Percentiles rank a stretch among this genome's conserved stretches.
phyloP scores from a whole-genome alignment of 2,329 filamentous ascomycete species.

The Clonostachys byssicola region DNA sequence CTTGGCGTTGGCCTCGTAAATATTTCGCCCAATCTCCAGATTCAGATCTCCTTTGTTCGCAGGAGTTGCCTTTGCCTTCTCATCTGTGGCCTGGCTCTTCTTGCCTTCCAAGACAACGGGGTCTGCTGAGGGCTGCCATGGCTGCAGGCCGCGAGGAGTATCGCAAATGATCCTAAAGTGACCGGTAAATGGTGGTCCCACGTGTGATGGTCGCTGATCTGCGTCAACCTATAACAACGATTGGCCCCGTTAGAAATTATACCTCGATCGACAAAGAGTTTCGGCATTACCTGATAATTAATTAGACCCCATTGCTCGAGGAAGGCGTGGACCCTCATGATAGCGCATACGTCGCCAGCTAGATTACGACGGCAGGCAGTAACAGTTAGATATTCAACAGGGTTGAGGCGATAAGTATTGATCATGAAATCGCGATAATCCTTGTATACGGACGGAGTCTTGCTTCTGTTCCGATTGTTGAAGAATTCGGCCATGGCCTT shows the following conservation, averaged over 20 bases:
- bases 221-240: conserved; percentile 74
- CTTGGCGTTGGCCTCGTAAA: conserved; percentile 90
- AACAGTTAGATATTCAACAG: conserved; percentile 92
- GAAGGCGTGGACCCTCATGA: conserved; percentile 98
- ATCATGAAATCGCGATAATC: conserved; percentile 99
- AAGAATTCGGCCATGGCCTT: conserved; percentile 98
- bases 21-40: conserved; percentile 89
- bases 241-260: not conserved
- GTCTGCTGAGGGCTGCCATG: conserved; percentile 87
- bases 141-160: conserved; percentile 88
- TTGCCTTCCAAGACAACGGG: conserved; percentile 61
- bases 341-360: conserved; percentile 95
- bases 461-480: conserved; percentile 96
- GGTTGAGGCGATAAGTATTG: conserved; percentile 96
- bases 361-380: conserved; percentile 93
- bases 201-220: conserved; percentile 89
- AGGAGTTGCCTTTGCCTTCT: conserved; percentile 60
- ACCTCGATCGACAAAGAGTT: not conserved
- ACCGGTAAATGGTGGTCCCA: conserved; percentile 93
- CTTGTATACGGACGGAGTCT: conserved; percentile 95
- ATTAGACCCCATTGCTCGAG: conserved; percentile 98
- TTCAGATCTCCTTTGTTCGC: conserved; percentile 77
- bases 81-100: conserved; percentile 65
- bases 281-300: conserved; percentile 80
- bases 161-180: conserved; percentile 97